These are phyloP conservation scores for Tylopilus felleus DNA, from an alignment of 768 basidiomycete species.

Conservation along the genomic window DNA sequence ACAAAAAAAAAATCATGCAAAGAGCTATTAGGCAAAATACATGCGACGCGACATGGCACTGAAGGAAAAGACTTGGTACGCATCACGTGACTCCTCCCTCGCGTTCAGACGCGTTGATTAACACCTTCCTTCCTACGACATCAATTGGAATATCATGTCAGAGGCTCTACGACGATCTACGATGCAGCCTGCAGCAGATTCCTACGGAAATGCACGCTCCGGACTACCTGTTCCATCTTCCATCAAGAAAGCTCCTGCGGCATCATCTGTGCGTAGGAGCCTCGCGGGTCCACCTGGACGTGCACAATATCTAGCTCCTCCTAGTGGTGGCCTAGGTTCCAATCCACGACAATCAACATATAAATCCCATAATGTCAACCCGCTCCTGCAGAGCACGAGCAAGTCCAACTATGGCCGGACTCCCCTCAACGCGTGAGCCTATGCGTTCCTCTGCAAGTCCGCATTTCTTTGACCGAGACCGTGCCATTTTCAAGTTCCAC, in stretches of 20 bases:
- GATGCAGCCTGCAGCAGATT: slow-evolving; percentile 52
- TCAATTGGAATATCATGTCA: slow-evolving; percentile 29
- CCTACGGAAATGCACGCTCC: slow-evolving; percentile 51
- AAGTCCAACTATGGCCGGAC: slow-evolving; percentile 70
- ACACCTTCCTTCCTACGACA: neutral
- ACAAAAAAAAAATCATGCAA: no score
- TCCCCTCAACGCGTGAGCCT: slow-evolving; percentile 61
- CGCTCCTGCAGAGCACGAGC: slow-evolving; percentile 64
- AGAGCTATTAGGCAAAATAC: no score
- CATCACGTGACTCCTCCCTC: slow-evolving; percentile 19
- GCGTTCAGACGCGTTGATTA: neutral
- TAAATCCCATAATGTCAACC: slow-evolving; percentile 66
- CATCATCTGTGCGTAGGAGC: slow-evolving; percentile 58
- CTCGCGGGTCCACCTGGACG: slow-evolving; percentile 74
- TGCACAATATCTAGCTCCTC: slow-evolving; percentile 43
- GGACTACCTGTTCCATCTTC: slow-evolving; percentile 74
- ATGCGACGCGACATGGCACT: no score
- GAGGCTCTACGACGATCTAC: slow-evolving; percentile 56
- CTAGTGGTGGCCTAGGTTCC: slow-evolving; percentile 35
- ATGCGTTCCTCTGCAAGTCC: neutral
- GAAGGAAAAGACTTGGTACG: no score
- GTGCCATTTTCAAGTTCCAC: slow-evolving; percentile 46
- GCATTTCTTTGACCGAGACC: slow-evolving; percentile 6
- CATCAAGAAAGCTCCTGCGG: slow-evolving; percentile 57
- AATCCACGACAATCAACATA: slow-evolving; percentile 69